A percentile compares a stretch with the other conserved stretches of the same genome.
These are phyloP conservation scores for Aspergillus quadrilineatus DNA, from an alignment of 2,329 filamentous ascomycete species.

Conservation along the genomic window DNA sequence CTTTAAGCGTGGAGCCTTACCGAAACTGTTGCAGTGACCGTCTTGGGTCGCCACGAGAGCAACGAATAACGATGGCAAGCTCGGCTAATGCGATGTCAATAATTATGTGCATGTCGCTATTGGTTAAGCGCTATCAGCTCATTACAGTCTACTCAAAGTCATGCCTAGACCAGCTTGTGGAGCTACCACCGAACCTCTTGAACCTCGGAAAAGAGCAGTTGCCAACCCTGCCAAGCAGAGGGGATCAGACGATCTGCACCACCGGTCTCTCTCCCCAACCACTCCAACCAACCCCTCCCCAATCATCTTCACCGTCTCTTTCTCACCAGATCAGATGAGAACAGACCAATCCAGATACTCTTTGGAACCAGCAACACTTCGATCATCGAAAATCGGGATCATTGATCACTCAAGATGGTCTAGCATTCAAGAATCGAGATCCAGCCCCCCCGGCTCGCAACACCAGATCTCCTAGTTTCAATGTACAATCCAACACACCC, in stretches of 20 bases:
- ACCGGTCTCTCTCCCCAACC: background rate
- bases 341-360: too few relatives aligned
- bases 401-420: background rate
- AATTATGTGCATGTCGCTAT: background rate
- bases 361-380: too few relatives aligned
- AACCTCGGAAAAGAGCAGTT: background rate
- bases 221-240: constrained; percentile 3
- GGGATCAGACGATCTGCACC: constrained; percentile 11
- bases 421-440: background rate
- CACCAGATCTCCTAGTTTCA: background rate
- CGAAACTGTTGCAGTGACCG: constrained; percentile 3
- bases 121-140: constrained; percentile 1
- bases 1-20: constrained; percentile 5
- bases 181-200: background rate
- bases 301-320: background rate
- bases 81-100: background rate
- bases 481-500: background rate
- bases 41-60: constrained; percentile 5
- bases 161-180: background rate
- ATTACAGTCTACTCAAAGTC: background rate
- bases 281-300: background rate
- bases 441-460: background rate
- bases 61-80: background rate
- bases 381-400: background rate
- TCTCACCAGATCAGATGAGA: background rate